Base-by-base conservation (phyloP, 2,329 filamentous ascomycete genomes). In the Ophiognomonia clavigignenti-juglandacearum region DNA sequence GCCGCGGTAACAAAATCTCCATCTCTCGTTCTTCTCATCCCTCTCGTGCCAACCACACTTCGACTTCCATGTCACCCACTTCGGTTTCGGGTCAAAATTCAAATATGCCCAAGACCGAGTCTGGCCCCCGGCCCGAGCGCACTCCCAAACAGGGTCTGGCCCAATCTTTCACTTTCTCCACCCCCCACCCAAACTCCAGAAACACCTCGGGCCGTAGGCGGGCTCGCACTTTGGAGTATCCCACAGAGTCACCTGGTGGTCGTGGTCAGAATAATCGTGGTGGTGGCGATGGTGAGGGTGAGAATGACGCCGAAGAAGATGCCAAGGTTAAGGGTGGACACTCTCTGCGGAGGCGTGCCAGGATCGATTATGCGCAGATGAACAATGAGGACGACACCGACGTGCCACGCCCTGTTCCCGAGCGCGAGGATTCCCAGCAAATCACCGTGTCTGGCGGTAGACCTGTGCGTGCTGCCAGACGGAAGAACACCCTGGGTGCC, bases 331-430 rank as follows among this genome's bases (percentile, higher is more conserved):
- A 81, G 59, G 77, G 78, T 43, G 77, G 78, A 40, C 78, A 80
- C 62, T 78, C 76, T 27, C 69, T 82, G 24, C 70, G 78, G 53
- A 78, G 75, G 60, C 70, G 77, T 44, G 66, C 73, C 43, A 75
- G 75, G 49, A 69, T 81, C 53, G 77, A 81, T 61, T 81, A 81
- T 65, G 75, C 73, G 27, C 74, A 77, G 54, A 69, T 73, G 52
- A 70, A 72, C 45, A 73, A 78, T 50, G 75, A 79, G 36, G 61
- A 68, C 24, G 57, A 44, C 7, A 43, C 32, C 37, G 39, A 52
- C 24, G 34, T 40, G 16, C 39, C 35, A 23, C 11, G n/a, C 31
- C 48, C 43, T 65, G 26, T 43, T 19, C 6, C 43, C 23, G 9
- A 32, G 11, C 26, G 39, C 11, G 49, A 52, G 18, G 46, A 41